Conservation (phyloP, 1,139 yeast genomes). For the Geotrichum candidum region DNA sequence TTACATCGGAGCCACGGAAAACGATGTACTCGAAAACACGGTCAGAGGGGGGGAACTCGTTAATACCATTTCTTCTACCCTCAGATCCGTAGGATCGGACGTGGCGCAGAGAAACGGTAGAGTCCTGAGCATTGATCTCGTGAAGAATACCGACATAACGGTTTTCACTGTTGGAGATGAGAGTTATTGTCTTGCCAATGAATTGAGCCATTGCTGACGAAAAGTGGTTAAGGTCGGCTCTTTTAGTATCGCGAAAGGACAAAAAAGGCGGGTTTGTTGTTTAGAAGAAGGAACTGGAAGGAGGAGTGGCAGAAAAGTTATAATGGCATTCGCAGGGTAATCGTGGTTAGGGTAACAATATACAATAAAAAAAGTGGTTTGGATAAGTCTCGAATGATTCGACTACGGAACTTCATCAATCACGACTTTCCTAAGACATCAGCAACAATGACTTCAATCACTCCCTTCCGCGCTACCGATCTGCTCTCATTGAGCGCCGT, state of each 20-base stretch:
- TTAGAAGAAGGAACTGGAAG: not conserved
- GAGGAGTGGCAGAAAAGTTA: not conserved
- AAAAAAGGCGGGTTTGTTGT: not conserved
- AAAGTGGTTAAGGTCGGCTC: not conserved
- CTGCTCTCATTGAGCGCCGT: conserved; percentile 64
- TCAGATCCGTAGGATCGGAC: conserved; percentile 92
- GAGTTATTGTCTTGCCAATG: conserved; percentile 86
- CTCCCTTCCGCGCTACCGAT: conserved; percentile 84
- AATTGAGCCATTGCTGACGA: conserved; percentile 61
- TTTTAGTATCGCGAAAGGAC: not conserved
- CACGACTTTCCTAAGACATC: not conserved
- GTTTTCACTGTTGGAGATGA: conserved; percentile 81
- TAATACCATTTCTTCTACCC: conserved; percentile 69
- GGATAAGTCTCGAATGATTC: too few species aligned
- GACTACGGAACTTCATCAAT: not conserved
- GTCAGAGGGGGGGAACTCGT: conserved; percentile 69
- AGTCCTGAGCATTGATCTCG: conserved; percentile 81
- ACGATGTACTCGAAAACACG: conserved; percentile 76
- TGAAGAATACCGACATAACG: conserved; percentile 84
- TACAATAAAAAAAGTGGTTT: too few species aligned
- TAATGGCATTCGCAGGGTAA: not conserved
- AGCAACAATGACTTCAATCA: conserved; percentile 61
- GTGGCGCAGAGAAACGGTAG: conserved; percentile 77
- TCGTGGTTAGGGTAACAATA: not conserved
- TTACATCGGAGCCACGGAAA: conserved; percentile 88